Evolutionary conservation across 768 basidiomycete species (phyloP).

Genomic region (Tulasnella sp.): DNA sequence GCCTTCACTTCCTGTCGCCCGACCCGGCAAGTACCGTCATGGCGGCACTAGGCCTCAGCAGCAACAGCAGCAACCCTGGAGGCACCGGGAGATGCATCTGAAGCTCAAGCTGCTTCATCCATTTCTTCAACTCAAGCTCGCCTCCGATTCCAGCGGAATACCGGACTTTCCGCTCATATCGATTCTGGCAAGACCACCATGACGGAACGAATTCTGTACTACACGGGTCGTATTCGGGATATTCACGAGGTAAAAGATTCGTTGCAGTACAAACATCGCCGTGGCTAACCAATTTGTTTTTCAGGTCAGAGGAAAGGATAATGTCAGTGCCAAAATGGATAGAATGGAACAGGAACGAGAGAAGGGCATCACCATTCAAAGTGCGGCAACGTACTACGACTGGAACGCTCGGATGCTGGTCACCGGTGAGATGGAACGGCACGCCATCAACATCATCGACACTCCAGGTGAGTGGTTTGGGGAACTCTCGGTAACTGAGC

Average conservation of each 20-base stretch:
- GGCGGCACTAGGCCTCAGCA: background rate
- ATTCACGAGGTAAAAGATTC: slow-evolving; percentile 83
- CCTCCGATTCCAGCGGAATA: slow-evolving; percentile 80
- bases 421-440: slow-evolving; percentile 67
- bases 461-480: slow-evolving; percentile 66
- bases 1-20: background rate
- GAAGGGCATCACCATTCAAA: slow-evolving; percentile 99
- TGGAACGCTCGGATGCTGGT: slow-evolving; percentile 72
- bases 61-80: background rate
- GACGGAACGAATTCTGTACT: slow-evolving; percentile 92
- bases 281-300: background rate
- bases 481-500: slow-evolving; percentile 5
- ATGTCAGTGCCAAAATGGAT: slow-evolving; percentile 99
- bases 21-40: background rate
- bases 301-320: slow-evolving; percentile 87
- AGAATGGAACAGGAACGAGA: slow-evolving; percentile 98
- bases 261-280: slow-evolving; percentile 32
- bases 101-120: background rate
- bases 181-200: slow-evolving; percentile 98
- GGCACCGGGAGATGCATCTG: background rate
- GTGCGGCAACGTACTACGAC: slow-evolving; percentile 96
- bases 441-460: slow-evolving; percentile 96
- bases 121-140: slow-evolving; percentile 52
- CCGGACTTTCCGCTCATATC: slow-evolving; percentile 93
- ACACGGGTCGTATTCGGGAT: slow-evolving; percentile 90